These are phyloP conservation scores for Neospora caninum DNA, from an alignment of 169 alveolate species.

Conservation along the genomic window DNA sequence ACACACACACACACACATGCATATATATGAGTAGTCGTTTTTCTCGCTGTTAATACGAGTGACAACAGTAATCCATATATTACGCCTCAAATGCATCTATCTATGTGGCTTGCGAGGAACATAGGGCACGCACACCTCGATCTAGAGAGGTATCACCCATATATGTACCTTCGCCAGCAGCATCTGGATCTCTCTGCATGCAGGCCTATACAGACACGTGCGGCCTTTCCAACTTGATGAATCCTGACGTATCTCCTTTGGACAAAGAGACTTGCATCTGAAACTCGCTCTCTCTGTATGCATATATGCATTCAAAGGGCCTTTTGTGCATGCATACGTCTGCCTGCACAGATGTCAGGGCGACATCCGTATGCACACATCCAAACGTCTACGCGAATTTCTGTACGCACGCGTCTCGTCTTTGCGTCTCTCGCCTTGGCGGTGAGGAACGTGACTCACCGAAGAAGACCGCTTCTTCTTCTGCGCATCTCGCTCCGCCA, in stretches of 20 bases:
- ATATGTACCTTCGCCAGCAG: neutral
- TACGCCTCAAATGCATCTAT: too few relatives aligned
- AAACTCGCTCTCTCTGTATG: neutral
- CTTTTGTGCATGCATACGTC: neutral
- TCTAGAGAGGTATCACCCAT: neutral
- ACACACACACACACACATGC: too few relatives aligned
- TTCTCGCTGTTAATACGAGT: too few relatives aligned
- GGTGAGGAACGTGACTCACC: too few relatives aligned
- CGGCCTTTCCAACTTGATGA: too few relatives aligned
- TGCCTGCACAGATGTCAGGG: neutral
- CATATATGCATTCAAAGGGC: neutral
- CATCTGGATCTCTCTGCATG: neutral
- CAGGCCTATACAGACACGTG: neutral
- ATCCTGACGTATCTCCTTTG: neutral
- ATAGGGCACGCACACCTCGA: neutral
- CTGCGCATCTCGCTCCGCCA: slow-evolving; percentile 29
- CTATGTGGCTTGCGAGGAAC: too few relatives aligned
- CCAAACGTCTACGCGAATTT: neutral
- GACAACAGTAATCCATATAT: too few relatives aligned
- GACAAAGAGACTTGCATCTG: neutral
- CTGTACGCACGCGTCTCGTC: neutral
- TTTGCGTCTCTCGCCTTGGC: too few relatives aligned
- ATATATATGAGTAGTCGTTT: too few relatives aligned
- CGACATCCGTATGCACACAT: neutral
- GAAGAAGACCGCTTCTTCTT: neutral